Base-by-base conservation (phyloP, 495 filamentous ascomycete genomes). In the Neurospora sp. region DNA sequence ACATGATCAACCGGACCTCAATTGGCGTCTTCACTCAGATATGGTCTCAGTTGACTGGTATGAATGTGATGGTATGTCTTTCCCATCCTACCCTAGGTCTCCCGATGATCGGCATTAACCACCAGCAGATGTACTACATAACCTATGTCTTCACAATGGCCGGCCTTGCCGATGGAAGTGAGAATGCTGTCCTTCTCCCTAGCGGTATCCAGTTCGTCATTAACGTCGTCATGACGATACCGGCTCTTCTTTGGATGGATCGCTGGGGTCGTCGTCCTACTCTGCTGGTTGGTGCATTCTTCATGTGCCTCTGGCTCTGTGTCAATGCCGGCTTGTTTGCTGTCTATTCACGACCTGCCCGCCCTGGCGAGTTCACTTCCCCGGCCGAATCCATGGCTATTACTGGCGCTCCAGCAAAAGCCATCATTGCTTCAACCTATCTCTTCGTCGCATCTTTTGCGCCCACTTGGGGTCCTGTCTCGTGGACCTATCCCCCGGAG, bases 41-140 rank as follows among this genome's bases (percentile, higher is more conserved):
- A 78, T 95, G 93, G 93, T 90, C 89, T 38, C 93, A 96, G 76
- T 83, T 95, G 22, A 92, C 91, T 1, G 93, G 93, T 16, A 93
- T 93, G 90, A 94, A 94, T 77, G 91, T 93, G 14, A 94, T 94
- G 91, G 93, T 93, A 88, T 12, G 73, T 75, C 82, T 72, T 72
- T 87, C 61, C 85, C 81, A 68, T 81, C 78, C 59, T 68, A 14
- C 61, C 35, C 22, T 76, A 79, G 73, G 74, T 76, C 16, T 71
- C 71, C 4, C 39, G 70, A 8, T 68, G 3, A 5, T 53, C 4
- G 69, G 27, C 72, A 69, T 74, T 79, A 27, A 68, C 70, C 20
- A 10, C 6, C 41, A 40, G 0, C 37, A 79, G 79, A 82, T 81
- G 81, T 87, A 86, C 79, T 87, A 86, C 71, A 86, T 87, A 39